These are phyloP conservation scores for Mucor sp. DNA, from an alignment of 371 early-diverging fungal genomes.

Conservation along the genomic window DNA sequence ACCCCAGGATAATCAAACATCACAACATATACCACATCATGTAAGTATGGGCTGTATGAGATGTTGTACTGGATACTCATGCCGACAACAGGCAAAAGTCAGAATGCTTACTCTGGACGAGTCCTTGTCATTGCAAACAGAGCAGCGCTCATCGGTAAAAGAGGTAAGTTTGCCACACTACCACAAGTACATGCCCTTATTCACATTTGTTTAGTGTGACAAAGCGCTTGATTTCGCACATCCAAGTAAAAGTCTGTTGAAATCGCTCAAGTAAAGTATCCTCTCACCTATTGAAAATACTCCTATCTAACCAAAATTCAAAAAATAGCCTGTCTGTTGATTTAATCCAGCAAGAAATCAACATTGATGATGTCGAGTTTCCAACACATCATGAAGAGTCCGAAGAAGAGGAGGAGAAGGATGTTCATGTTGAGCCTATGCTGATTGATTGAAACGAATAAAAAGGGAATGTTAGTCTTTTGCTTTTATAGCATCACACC, in stretches of 20 bases:
- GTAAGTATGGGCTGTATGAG: neutral
- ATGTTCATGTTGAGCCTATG: constrained; percentile 1
- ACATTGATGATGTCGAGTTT: constrained; percentile 8
- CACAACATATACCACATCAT: neutral
- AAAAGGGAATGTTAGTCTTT: neutral
- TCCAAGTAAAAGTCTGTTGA: constrained; percentile 2
- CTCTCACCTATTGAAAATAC: neutral
- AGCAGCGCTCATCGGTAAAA: constrained; percentile 13
- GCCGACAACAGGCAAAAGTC: constrained; percentile 15
- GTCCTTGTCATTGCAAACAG: constrained; percentile 17
- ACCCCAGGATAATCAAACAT: neutral
- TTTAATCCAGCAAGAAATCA: constrained; percentile 11
- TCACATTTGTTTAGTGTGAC: constrained; percentile 6
- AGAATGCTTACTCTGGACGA: constrained; percentile 26
- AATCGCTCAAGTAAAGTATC: constrained; percentile 17
- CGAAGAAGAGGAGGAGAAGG: constrained; percentile 5
- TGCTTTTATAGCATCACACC: neutral
- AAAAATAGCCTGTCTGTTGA: constrained; percentile 9
- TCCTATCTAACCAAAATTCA: neutral
- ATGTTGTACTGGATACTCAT: neutral
- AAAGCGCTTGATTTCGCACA: neutral
- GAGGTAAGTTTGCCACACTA: constrained; percentile 8
- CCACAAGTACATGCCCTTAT: too few species aligned
- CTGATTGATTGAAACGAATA: constrained; percentile 7
- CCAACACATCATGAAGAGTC: constrained; percentile 5